Base-by-base conservation (phyloP, 257 asterid species). In the Rhazya stricta region DNA sequence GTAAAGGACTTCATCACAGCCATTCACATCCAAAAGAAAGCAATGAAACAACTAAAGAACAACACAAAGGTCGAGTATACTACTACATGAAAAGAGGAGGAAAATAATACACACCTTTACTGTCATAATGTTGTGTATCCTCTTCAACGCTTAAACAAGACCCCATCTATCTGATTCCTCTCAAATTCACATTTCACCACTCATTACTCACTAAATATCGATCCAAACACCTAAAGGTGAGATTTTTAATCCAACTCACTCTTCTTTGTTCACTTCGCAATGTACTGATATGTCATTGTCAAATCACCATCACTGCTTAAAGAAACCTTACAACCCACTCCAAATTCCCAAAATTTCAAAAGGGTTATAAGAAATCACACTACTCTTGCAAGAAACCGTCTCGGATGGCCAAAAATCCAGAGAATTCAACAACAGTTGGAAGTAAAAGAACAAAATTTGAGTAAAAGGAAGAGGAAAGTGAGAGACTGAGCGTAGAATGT, bases 141-240 rank as follows among this genome's bases (percentile, higher is more conserved):
- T 89, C 93, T 73, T 91, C 96, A 76, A 85, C 81, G 69, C 98
- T 93, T 7, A 91, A 54, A 79, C 98, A 93, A 76, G 94, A 82
- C 51, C 98, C 98, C 98, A 93, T 93, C 78, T 74, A 56, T 68
- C 45, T 69, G 76, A 73, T 62, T 57, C 69, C 86, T 79, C 60
- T 76, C 76, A 82, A 83, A 86, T 82, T 87, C 84, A 84, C 87
- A 86, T 80, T 83, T 77, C 78, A 83, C 81, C 63, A 45, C 41
- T 61, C 79, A 73, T 75, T 77, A 32, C 43, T 39, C 41, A 63
- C 69, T 70, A 23, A 34, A 84, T 74, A 45, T 46, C 30, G 71
- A 78, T 3, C 63, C 10, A 48, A 46, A 23, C 50, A 18, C 34
- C 42, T 7, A 75, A 80, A 82, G 85, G 77, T 60, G 53, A 48